Percentiles rank a stretch among this genome's conserved stretches.
phyloP scores from a whole-genome alignment of 345 rosid species.

The Gossypium rotundifolium region DNA sequence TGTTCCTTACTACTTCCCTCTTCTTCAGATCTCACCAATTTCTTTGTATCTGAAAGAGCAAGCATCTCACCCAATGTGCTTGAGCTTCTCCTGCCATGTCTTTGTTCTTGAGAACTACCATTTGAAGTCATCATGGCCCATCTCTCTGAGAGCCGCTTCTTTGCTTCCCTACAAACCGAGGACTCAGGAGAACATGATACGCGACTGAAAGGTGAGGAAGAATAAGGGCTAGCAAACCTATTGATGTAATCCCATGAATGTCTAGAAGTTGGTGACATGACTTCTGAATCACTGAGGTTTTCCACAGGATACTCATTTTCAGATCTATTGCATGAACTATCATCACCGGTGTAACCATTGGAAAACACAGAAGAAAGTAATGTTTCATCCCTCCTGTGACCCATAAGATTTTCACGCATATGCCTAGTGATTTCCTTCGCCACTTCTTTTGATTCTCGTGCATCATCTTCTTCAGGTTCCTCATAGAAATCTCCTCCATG shows the following conservation, averaged over 20 bases:
- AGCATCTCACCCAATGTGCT: constrained; percentile 95
- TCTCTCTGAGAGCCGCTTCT: constrained; percentile 80
- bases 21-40: constrained; percentile 31
- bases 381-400: constrained; percentile 69
- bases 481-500: constrained; percentile 33
- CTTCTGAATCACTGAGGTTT: constrained; percentile 71
- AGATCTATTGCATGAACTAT: constrained; percentile 73
- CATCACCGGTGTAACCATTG: constrained; percentile 80
- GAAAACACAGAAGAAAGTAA: constrained; percentile 75
- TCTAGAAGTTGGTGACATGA: constrained; percentile 65
- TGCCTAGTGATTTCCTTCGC: constrained; percentile 51
- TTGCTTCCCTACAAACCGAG: constrained; percentile 78
- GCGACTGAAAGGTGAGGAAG: constrained; percentile 60
- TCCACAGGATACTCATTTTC: constrained; percentile 47
- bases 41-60: constrained; percentile 63
- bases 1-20: constrained; percentile 34
- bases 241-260: constrained; percentile 87
- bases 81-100: constrained; percentile 47
- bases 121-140: constrained; percentile 86
- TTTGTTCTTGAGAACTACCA: constrained; percentile 51
- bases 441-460: constrained; percentile 53
- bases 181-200: constrained; percentile 88
- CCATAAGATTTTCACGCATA: constrained; percentile 45
- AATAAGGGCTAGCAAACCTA: constrained; percentile 63
- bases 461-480: constrained; percentile 50